Evolutionary conservation across 768 basidiomycete species (phyloP), one percentile per base, ranked within the genome.

Genomic region (Dacryopinax spathularia): DNA sequence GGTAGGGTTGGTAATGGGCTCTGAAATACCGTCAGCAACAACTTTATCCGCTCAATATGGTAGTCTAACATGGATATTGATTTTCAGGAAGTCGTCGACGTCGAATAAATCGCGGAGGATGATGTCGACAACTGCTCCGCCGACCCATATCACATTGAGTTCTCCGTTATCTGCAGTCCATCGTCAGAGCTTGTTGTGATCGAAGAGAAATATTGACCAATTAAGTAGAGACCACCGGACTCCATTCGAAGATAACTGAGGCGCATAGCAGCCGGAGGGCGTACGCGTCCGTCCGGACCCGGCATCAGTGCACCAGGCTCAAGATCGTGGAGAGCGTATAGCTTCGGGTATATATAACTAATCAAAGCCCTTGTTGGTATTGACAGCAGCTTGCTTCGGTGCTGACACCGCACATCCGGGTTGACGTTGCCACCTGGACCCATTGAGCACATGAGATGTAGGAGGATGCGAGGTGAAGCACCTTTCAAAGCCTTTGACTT

Each of bases 401-500:
- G 82, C 70, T 86, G 88, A 68, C 92, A 91, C 61, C 96, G 87
- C 12, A 94, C 91, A 69, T 98, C 96, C n/a, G 92, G 87, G 5
- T 88, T 86, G 60, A 99, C 93, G 68, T 83, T 85, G 16, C 89
- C 84, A 48, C 85, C 92, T 94, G 69, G 25, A 44, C 27, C n/a
- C 20, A 1, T 35, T 65, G 31, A 67, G 3, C 22, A 9, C 9
- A 20, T 56, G 5, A 56, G 18, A 56, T 56, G 31, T 22, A 27
- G 6, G 7, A 10, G 3, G 29, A 56, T 29, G 6, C 3, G 6
- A 20, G 2, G 25, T 9, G 10, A 64, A 70, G 34, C 18, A 85
- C 95, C 91, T 85, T 96, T 95, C n/a, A 99, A 75, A 20, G 92
- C 86, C 72, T 96, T 95, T 61, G 82, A 82, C 77, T 99, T 99